Base-by-base conservation (phyloP, 805 yeast genomes). In the Jamesozyma spencerorum region DNA sequence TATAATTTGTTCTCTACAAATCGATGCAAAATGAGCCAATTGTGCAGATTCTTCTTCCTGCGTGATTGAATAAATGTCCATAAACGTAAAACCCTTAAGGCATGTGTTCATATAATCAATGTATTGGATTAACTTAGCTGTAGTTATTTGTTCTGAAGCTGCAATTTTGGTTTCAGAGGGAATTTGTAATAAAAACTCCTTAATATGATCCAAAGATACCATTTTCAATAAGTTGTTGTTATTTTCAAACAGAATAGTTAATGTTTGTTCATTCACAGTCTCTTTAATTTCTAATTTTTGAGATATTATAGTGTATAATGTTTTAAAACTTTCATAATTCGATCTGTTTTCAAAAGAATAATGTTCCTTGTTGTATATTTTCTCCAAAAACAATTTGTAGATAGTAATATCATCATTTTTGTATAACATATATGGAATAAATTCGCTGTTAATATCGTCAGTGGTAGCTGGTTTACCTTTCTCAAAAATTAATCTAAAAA, bases 41-140 rank as follows among this genome's bases (percentile, higher is more conserved):
- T 59, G 64, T 14, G 47, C 49, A 6, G 45, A 27, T 30, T 48
- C 48, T 14, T 47, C 49, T 33, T 50, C 55, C 31, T 49, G 38
- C 0, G 51, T 37, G 5, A 58, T 48, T 10, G 45, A 38, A 37
- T 49, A 43, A 2, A 60, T 29, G 15, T 51, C 56, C 32, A 44
- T 44, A 4, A 58, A 38, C 18, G 45, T 45, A 27, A 42, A 50
- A n/a, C 41, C 45, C 3, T 34, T 38, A 31, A 49, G 37, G 19
- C 34, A 24, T 1, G 35, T 30, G 6, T 47, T 39, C 40, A 57
- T 51, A 29, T 34, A 39, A 18, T 44, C 34, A n/a, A 47, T 18
- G 35, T 49, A 58, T 13, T 32, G 18, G 18, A 38, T 40, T 30
- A 58, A 34, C 7, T 39, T 38, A 8, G 27, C 20, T 7, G 44